Conservation (phyloP, 2,329 filamentous ascomycete genomes). For the Aspergillus candidus region DNA sequence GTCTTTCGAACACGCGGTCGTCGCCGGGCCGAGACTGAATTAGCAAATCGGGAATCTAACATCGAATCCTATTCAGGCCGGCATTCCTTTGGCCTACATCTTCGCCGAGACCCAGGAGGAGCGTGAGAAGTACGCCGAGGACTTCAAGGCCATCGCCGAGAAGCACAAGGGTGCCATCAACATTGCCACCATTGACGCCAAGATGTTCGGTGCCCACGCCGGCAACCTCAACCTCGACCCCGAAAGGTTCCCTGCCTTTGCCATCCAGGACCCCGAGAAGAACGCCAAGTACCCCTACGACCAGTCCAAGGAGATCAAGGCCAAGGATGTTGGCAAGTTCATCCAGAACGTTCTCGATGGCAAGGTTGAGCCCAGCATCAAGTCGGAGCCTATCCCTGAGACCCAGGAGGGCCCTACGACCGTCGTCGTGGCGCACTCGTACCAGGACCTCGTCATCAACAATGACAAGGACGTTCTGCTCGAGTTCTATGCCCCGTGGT, state of each 20-base stretch:
- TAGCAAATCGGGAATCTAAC: conserved; percentile 7
- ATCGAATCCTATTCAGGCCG: conserved; percentile 47
- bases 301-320: conserved; percentile 71
- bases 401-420: conserved; percentile 83
- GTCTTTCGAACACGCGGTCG: no score
- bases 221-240: conserved; percentile 95
- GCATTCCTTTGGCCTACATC: conserved; percentile 92
- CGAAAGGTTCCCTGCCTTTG: conserved; percentile 93
- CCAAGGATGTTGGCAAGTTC: conserved; percentile 69
- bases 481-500: conserved; percentile 95
- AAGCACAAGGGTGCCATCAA: conserved; percentile 92
- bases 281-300: conserved; percentile 97
- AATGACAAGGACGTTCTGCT: conserved; percentile 94
- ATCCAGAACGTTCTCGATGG: conserved; percentile 78
- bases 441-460: conserved; percentile 84
- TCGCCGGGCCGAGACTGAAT: no score
- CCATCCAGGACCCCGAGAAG: conserved; percentile 91
- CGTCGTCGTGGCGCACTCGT: conserved; percentile 87
- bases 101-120: conserved; percentile 90
- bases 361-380: conserved; percentile 93
- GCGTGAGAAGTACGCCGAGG: conserved; percentile 68
- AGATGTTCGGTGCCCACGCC: conserved; percentile 88
- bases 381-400: conserved; percentile 95
- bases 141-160: conserved; percentile 79
- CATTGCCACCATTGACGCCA: conserved; percentile 96